Base-by-base conservation (phyloP, 2,329 filamentous ascomycete species). In the Emmonsiellopsis sp. region DNA sequence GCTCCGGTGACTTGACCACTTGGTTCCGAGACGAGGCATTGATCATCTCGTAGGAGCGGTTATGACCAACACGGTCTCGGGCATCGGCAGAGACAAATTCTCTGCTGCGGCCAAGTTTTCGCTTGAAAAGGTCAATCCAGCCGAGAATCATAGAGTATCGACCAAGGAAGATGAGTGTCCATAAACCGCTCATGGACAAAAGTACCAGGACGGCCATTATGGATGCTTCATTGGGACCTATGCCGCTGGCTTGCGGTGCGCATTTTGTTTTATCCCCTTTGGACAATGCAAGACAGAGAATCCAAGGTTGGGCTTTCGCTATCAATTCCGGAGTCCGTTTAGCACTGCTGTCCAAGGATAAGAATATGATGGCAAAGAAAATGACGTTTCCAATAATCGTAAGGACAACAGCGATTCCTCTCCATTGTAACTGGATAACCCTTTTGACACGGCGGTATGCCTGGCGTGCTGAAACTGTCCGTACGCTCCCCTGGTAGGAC, bases 41-140 rank as follows among this genome's bases (percentile, higher is more conserved):
- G 45, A 91, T 83, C 86, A 91, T 90, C 77, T 91, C 87, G 76
- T 91, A 91, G 69, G 84, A 82, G 73, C 82, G 80, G 67, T 76
- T 77, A 62, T 84, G 82, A 68, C 80, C 78, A 59, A 83, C 83
- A 55, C 78, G 69, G 55, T 81, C 77, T 61, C 80, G 80, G 46
- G 90, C 89, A 66, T 96, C 92, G 45, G 87, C 84, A 40, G 89
- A 94, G 58, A 95, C 87, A 63, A 96, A 97, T 68, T 97, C 92
- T 62, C 86, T 82, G 55, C 73, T 70, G 37, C 66, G 68, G 20
- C 72, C 70, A 56, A 82, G 71, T 48, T 74, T 65, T 38, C 70
- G 67, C 52, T 69, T 73, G 59, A 84, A 69, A 42, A 91, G 72
- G 30, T 94, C 84, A 42, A 76, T 61, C 93, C 93, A 98, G 57